Base-by-base conservation (phyloP, 441 rosid species). In the Flueggea neowawraea region DNA sequence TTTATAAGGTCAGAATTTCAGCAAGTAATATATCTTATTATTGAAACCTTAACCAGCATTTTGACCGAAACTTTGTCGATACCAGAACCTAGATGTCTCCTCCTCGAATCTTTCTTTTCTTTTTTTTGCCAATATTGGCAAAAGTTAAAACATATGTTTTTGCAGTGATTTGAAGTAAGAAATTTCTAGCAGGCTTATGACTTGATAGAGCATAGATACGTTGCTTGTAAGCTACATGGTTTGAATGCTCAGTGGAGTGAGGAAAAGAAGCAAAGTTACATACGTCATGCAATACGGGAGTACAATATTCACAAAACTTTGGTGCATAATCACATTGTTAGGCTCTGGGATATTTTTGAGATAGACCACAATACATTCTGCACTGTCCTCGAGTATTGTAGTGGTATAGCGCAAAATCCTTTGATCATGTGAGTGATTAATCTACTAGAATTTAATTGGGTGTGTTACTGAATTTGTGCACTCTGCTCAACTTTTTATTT, bases 221-320 rank as follows among this genome's bases (percentile, higher is more conserved):
- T 91, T 73, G 98, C 96, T 50, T 95, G 99, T 77, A 95, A 92
- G 82, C 97, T 92, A 75, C 99, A 95, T 75, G 98, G 98, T 53
- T 73, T 92, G 77, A 92, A 95, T 82, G 95, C 94, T 69, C 99
- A 90, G 66, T 95, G 99, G 99, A 90, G 98, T 68, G 99, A 95
- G 82, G 99, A 88, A 50, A 95, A 95, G 91, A 95, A 95, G 80
- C 96, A 88, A 84, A 95, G 98, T 75, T 95, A 95, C 77, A 84
- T 85, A 66, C 84, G 98, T 17, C 99, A 92, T 73, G 98, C 98
- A 51, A 81, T 92, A 50, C 84, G 99, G 22, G 98, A 95, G 77
- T 92, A 90, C 81, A 84, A 95, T 71, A 95, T 95, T 74, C 99
- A 95, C 82, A 95, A 89, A 83, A 90, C 88, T 14, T 80, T 95